Evolutionary conservation across 2,329 filamentous ascomycete genomes (phyloP).

Genomic region (Zalaria obscura): DNA sequence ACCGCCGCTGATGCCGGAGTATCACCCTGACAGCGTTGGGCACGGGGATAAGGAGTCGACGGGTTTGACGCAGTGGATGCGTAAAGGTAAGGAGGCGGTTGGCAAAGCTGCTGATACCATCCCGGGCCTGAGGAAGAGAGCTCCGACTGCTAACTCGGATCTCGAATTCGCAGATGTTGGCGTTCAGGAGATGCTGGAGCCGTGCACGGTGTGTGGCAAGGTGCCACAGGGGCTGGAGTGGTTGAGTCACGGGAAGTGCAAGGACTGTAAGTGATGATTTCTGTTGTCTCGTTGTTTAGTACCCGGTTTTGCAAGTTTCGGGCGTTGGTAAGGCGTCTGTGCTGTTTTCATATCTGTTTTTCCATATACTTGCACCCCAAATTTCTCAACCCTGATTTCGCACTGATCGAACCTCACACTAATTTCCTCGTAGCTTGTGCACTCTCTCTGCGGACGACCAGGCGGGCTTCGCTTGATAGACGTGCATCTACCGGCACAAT

Average conservation of each 20-base stretch:
- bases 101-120: not conserved
- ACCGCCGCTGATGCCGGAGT: too few relatives aligned
- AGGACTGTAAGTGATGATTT: not conserved
- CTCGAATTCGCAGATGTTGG: not conserved
- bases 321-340: too few relatives aligned
- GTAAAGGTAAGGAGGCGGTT: not conserved
- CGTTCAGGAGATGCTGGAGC: not conserved
- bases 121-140: not conserved
- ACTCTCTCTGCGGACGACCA: not conserved
- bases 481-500: not conserved
- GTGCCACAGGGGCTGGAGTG: not conserved
- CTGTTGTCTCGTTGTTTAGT: too few relatives aligned
- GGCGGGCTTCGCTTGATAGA: not conserved
- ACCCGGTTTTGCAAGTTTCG: too few relatives aligned
- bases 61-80: not conserved
- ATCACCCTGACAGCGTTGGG: too few relatives aligned
- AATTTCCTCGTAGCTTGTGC: too few relatives aligned
- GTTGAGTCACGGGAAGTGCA: not conserved
- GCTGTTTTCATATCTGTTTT: too few relatives aligned
- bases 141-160: not conserved
- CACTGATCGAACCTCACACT: too few relatives aligned
- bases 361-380: too few relatives aligned
- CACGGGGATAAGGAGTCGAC: not conserved
- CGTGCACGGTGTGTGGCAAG: not conserved
- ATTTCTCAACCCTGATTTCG: too few relatives aligned